Percentiles rank a stretch among this genome's conserved stretches.
These are phyloP conservation scores for Poronia punctata DNA, from an alignment of 495 filamentous ascomycete genomes.

Conservation along the genomic window DNA sequence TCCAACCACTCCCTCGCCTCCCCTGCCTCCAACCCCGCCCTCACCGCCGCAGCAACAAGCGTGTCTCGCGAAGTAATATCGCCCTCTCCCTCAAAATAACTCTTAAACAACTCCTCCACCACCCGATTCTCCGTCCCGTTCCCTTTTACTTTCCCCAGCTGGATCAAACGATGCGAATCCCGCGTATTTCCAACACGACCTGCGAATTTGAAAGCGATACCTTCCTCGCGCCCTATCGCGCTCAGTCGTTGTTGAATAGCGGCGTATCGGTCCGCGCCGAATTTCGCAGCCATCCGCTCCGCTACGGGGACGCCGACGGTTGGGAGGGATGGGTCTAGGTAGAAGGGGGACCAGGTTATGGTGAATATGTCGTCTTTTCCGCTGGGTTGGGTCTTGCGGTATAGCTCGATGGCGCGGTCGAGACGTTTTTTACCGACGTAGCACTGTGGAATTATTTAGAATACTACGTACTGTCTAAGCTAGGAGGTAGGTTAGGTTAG, in stretches of 20 bases:
- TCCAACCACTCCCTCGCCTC: slow-evolving; percentile 57
- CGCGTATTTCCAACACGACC: slow-evolving; percentile 67
- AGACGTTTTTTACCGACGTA: slow-evolving; percentile 72
- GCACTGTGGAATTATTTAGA: no score
- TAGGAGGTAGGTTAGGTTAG: slow-evolving; percentile 6
- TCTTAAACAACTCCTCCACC: slow-evolving; percentile 59
- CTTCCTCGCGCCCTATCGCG: slow-evolving; percentile 48
- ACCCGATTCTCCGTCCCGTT: slow-evolving; percentile 54
- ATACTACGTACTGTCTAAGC: no score
- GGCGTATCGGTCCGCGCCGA: slow-evolving; percentile 44
- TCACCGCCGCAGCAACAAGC: slow-evolving; percentile 52
- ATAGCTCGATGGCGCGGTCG: slow-evolving; percentile 54
- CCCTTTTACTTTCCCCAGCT: slow-evolving; percentile 54
- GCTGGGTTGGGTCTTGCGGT: slow-evolving; percentile 47
- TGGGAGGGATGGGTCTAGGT: slow-evolving; percentile 60
- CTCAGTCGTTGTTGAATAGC: slow-evolving; percentile 50
- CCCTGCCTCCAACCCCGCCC: slow-evolving; percentile 52
- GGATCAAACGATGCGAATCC: slow-evolving; percentile 66
- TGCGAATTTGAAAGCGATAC: slow-evolving; percentile 63
- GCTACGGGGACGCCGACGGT: slow-evolving; percentile 20
- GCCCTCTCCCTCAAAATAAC: slow-evolving; percentile 68
- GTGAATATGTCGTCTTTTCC: slow-evolving; percentile 57
- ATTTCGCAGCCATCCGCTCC: slow-evolving; percentile 20
- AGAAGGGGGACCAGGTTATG: slow-evolving; percentile 65
- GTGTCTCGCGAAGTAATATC: slow-evolving; percentile 63